Percentiles rank a stretch among this genome's conserved stretches.
These are phyloP conservation scores for Exobasidium cylindrosporum DNA, from an alignment of 1,284 basidiomycete genomes.

Conservation along the genomic window DNA sequence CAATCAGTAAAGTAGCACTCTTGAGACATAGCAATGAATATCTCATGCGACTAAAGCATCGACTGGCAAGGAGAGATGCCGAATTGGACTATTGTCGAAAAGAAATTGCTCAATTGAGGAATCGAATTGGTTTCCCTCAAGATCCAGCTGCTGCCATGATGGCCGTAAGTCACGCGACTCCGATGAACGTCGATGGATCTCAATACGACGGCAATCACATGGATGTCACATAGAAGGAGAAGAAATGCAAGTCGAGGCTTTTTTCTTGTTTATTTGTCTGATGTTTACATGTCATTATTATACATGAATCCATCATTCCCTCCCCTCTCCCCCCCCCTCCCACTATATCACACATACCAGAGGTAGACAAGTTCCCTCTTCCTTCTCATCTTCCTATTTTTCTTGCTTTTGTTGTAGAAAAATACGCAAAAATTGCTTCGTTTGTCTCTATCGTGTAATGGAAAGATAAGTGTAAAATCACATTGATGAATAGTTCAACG, in stretches of 20 bases:
- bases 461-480: too few relatives aligned
- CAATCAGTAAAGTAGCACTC: slow-evolving; percentile 91
- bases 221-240: neutral
- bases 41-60: slow-evolving; percentile 70
- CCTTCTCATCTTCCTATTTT: neutral
- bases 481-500: too few relatives aligned
- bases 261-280: too few relatives aligned
- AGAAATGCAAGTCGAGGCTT: too few relatives aligned
- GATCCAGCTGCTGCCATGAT: neutral
- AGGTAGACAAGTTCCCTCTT: too few relatives aligned
- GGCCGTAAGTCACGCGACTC: neutral
- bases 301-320: too few relatives aligned
- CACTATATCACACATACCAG: too few relatives aligned
- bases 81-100: slow-evolving; percentile 71
- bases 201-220: neutral
- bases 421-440: neutral
- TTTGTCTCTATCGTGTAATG: too few relatives aligned
- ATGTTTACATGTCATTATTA: too few relatives aligned
- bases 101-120: slow-evolving; percentile 68
- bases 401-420: neutral
- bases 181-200: neutral
- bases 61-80: slow-evolving; percentile 76
- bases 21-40: slow-evolving; percentile 85
- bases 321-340: too few relatives aligned
- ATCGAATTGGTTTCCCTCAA: slow-evolving; percentile 42